Base-by-base conservation (phyloP, 2,329 filamentous ascomycete genomes). In the Erysiphe pulchra region DNA sequence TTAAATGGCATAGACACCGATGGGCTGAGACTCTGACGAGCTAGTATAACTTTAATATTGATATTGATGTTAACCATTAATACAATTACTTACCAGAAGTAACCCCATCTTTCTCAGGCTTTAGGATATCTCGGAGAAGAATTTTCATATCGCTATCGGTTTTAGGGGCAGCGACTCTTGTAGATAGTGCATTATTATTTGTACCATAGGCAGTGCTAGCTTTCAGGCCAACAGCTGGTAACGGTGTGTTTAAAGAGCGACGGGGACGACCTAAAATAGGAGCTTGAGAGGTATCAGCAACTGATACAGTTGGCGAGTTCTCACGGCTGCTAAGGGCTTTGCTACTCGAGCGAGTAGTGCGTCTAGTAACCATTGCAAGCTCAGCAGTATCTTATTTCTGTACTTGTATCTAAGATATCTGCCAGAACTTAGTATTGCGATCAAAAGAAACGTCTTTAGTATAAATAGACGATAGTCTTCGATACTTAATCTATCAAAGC, bases 171-270 rank as follows among this genome's bases (percentile, higher is more conserved):
- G 43, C 33, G 41, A 36, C 28, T 42, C 42, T 45, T 18, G 47
- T 30, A 13, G 54, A 49, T 16, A 46, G 48, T 1, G 49, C 47
- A 20, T 50, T 44, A 2, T 50, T 53, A 44, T 55, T 54, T 4
- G 52, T 51, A n/a, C 55, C 55, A 49, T 57, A 57, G 11, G 54
- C 52, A 2, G 52, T 56, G 44, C 53, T 56, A 13, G 48, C 42
- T 24, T 50, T 46, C 14, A 49, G 12, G 30, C 47, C 50, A 37
- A 56, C 49, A 9, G 51, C 44, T 30, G 55, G 54, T 5, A 54
- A 46, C 11, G 44, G 34, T 14, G 47, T 34, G 34, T 47, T 37
- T 37, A 47, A 51, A 42, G 47, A 28, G 6, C 46, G 43, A 24
- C 49, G 48, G 16, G 44, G 39, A 31, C 53, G 52, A 6, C 50